Evolutionary conservation across 2,329 filamentous ascomycete genomes (phyloP).

Genomic region (Trichophyton rubrum): DNA sequence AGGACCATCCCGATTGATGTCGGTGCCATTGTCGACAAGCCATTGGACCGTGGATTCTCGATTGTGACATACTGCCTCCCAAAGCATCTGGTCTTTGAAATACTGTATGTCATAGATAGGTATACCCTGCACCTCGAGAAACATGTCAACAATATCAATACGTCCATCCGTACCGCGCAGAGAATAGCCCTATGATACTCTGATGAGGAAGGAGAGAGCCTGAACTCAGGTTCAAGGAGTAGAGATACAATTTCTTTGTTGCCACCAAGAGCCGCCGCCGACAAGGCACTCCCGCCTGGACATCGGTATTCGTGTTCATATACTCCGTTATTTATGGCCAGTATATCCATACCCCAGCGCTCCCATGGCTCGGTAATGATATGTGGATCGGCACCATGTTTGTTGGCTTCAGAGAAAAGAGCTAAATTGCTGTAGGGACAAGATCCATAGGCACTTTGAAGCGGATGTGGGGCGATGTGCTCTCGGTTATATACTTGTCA

Average conservation of each 20-base stretch:
- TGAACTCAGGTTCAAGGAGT: not conserved
- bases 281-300: not conserved
- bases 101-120: not conserved
- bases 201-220: not conserved
- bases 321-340: no score
- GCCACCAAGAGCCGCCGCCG: not conserved
- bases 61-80: not conserved
- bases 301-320: not conserved
- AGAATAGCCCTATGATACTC: not conserved
- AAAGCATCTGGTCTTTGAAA: not conserved
- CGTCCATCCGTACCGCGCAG: not conserved
- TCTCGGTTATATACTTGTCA: no score
- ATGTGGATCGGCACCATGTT: not conserved
- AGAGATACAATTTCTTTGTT: not conserved
- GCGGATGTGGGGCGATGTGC: no score
- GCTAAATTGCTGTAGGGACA: no score
- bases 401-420: no score
- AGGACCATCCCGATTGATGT: no score
- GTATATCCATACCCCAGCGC: no score
- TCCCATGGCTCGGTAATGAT: not conserved
- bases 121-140: not conserved
- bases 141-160: not conserved
- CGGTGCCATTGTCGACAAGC: no score
- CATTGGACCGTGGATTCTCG: not conserved
- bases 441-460: no score